These are phyloP conservation scores for Monilinia laxa DNA, from an alignment of 2,329 filamentous ascomycete species.

Conservation along the genomic window DNA sequence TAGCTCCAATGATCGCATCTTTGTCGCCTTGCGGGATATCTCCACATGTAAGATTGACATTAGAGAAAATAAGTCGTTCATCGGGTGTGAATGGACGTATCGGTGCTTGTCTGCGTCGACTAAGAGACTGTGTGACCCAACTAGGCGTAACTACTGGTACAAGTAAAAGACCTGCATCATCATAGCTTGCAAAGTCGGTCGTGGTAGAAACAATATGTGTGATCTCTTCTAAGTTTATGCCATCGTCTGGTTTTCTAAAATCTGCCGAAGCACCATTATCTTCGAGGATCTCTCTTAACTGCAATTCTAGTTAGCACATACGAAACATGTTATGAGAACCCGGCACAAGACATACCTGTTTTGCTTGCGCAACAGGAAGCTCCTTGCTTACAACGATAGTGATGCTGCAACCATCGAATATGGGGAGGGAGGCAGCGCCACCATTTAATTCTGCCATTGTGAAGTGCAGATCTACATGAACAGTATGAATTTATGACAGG, in stretches of 20 bases:
- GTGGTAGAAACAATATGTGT: constrained; percentile 72
- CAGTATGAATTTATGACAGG: not conserved
- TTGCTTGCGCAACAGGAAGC: constrained; percentile 27
- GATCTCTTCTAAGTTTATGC: constrained; percentile 46
- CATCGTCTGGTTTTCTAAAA: constrained; percentile 43
- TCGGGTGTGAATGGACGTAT: constrained; percentile 87
- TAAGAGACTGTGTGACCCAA: constrained; percentile 75
- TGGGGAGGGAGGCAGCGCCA: constrained; percentile 4
- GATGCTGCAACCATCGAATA: constrained; percentile 37
- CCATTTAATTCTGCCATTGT: constrained; percentile 26
- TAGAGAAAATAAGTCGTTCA: constrained; percentile 83
- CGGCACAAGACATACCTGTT: not conserved
- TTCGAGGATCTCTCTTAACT: constrained; percentile 36
- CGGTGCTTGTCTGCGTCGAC: constrained; percentile 69
- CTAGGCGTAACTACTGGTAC: constrained; percentile 78
- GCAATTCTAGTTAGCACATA: not conserved
- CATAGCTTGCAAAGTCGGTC: constrained; percentile 89
- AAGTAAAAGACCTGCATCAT: constrained; percentile 70
- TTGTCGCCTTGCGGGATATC: constrained; percentile 84
- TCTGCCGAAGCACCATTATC: constrained; percentile 42
- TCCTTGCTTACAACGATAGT: constrained; percentile 35
- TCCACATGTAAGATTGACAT: constrained; percentile 78
- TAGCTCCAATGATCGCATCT: constrained; percentile 87
- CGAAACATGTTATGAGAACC: not conserved
- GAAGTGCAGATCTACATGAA: constrained; percentile 10